phyloP scores from a whole-genome alignment of 805 yeast species.

The Candida maesae region DNA sequence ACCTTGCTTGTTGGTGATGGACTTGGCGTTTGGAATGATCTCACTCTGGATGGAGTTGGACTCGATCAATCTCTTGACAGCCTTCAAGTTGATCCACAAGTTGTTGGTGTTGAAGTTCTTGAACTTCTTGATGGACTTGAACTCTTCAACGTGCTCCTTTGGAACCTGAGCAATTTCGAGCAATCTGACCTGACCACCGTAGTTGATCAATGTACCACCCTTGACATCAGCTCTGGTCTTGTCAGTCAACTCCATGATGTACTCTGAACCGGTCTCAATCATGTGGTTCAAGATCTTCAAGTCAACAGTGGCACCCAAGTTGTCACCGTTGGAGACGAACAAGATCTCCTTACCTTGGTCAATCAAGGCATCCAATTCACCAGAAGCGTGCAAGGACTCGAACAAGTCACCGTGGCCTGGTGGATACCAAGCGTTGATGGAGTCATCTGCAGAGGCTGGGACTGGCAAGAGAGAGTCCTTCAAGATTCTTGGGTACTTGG shows the following conservation, averaged over 20 bases:
- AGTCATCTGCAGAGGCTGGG: conserved; percentile 70
- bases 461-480: conserved; percentile 96
- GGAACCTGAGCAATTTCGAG: conserved; percentile 98
- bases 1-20: conserved; percentile 63
- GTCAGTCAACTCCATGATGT: conserved; percentile 97
- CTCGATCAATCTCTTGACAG: conserved; percentile 89
- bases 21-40: conserved; percentile 91
- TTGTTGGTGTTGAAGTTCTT: conserved; percentile 98
- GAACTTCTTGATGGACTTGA: conserved; percentile 96
- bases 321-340: conserved; percentile 97
- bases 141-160: conserved; percentile 96
- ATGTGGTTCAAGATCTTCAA: conserved; percentile 86
- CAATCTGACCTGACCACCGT: conserved; percentile 90
- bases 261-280: conserved; percentile 88
- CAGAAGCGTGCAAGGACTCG: conserved; percentile 83
- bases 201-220: conserved; percentile 97
- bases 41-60: conserved; percentile 79
- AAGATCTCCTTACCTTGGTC: conserved; percentile 92
- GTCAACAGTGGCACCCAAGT: conserved; percentile 97
- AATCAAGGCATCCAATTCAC: conserved; percentile 84
- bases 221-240: conserved; percentile 99
- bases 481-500: conserved; percentile 94
- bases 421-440: conserved; percentile 91
- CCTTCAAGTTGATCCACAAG: conserved; percentile 94
- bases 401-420: conserved; percentile 99